A percentile compares a stretch with the other conserved stretches of the same genome.
These are phyloP conservation scores for Beauveria sp. DNA, from an alignment of 2,329 filamentous ascomycete species.

Conservation along the genomic window DNA sequence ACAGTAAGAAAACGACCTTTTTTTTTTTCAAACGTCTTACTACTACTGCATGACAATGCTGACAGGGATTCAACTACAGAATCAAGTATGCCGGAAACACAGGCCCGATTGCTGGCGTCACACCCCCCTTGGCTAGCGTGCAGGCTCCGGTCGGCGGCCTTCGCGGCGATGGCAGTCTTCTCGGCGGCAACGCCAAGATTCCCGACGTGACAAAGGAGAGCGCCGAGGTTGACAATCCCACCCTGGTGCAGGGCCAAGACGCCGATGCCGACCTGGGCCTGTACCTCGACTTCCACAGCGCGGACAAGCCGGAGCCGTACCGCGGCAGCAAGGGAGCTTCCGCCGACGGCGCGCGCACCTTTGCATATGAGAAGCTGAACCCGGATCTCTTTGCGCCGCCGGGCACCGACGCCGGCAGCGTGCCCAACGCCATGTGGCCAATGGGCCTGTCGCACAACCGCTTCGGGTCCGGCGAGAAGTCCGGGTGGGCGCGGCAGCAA, in stretches of 20 bases:
- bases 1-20: background rate
- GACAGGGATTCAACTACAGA: conserved; percentile 16
- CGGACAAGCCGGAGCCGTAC: conserved; percentile 47
- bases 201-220: conserved; percentile 31
- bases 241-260: conserved; percentile 42
- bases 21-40: background rate
- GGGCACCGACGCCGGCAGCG: conserved; percentile 41
- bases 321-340: conserved; percentile 41
- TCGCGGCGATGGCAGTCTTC: conserved; percentile 30
- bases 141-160: conserved; percentile 31
- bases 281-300: conserved; percentile 42
- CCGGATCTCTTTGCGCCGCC: conserved; percentile 48
- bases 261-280: conserved; percentile 39
- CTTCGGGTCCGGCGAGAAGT: conserved; percentile 31
- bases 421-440: conserved; percentile 45
- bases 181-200: conserved; percentile 32
- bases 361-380: conserved; percentile 44
- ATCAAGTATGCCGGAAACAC: conserved; percentile 36
- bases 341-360: conserved; percentile 44
- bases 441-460: conserved; percentile 44
- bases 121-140: conserved; percentile 30
- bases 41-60: background rate
- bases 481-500: conserved; percentile 49
- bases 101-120: conserved; percentile 34
- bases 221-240: conserved; percentile 29